Evolutionary conservation across 23 red algal genomes (phyloP).

Genomic region (Gracilaria gracilis): DNA sequence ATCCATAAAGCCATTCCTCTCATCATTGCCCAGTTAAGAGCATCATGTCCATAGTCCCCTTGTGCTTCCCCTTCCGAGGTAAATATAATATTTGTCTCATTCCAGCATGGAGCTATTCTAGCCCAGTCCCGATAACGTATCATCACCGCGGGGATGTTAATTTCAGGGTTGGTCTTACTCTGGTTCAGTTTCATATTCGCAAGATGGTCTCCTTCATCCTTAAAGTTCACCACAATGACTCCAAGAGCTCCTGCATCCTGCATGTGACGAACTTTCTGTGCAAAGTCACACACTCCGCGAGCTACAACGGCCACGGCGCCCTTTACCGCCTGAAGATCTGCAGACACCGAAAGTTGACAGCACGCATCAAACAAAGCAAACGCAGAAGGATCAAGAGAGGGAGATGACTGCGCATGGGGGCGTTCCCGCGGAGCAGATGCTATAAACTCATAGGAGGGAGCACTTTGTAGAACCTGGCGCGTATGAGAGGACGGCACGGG

Average conservation of each 20-base stretch:
- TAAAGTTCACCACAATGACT: constrained; percentile 84
- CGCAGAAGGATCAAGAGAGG: constrained; percentile 5
- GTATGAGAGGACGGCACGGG: background rate
- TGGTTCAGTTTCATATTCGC: constrained; percentile 87
- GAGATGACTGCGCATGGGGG: background rate
- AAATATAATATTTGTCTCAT: constrained; percentile 62
- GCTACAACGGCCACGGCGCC: constrained; percentile 61
- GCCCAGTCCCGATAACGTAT: constrained; percentile 78
- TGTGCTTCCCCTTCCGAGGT: constrained; percentile 77
- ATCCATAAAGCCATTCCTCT: constrained; percentile 96
- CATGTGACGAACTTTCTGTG: constrained; percentile 72
- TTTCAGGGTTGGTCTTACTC: constrained; percentile 36
- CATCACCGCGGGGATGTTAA: constrained; percentile 83
- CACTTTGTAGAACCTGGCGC: background rate
- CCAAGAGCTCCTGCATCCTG: constrained; percentile 83
- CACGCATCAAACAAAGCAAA: constrained; percentile 60
- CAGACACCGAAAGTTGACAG: constrained; percentile 40
- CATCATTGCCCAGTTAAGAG: constrained; percentile 92
- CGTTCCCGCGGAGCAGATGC: background rate
- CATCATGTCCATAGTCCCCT: constrained; percentile 79
- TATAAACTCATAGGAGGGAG: background rate
- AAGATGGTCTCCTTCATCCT: constrained; percentile 71
- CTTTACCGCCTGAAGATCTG: constrained; percentile 48
- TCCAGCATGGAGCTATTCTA: constrained; percentile 65
- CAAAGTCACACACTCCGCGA: constrained; percentile 86